Evolutionary conservation across 2,329 filamentous ascomycete genomes (phyloP).

Genomic region (Colletotrichum truncatum): DNA sequence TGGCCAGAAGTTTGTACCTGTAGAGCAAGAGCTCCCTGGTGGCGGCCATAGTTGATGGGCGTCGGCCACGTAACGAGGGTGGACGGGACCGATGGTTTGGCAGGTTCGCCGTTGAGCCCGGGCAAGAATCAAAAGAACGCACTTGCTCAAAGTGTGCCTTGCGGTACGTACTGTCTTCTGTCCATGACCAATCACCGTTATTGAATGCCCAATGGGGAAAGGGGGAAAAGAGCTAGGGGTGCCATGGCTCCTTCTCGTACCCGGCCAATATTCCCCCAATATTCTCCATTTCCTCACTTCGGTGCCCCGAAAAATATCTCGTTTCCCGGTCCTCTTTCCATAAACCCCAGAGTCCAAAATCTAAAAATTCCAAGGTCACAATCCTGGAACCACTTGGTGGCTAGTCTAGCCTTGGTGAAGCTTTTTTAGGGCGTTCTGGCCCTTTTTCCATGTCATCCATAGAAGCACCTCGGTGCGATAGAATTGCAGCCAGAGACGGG

Average conservation of each 20-base stretch:
- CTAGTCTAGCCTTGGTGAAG: neutral
- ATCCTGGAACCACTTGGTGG: neutral
- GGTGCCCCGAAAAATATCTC: slow-evolving; percentile 10
- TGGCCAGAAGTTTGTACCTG: neutral
- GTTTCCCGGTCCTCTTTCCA: slow-evolving; percentile 5
- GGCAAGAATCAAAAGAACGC: neutral
- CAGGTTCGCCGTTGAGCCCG: neutral
- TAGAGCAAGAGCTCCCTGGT: neutral
- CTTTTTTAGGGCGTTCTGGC: neutral
- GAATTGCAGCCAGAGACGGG: too few species aligned
- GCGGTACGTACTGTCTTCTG: too few species aligned
- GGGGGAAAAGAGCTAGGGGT: neutral
- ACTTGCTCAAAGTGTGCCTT: neutral
- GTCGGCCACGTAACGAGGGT: neutral
- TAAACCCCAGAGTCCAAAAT: neutral
- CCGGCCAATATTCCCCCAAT: neutral
- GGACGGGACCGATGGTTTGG: neutral
- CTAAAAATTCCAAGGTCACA: neutral
- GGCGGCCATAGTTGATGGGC: too few species aligned
- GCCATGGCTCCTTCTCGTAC: neutral
- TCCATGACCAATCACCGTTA: neutral
- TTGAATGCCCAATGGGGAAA: too few species aligned
- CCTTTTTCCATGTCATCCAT: too few species aligned
- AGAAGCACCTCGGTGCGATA: too few species aligned
- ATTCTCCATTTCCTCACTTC: slow-evolving; percentile 5